A percentile compares a stretch with the other conserved stretches of the same genome.
Conservation (phyloP, 306 rosid genomes). For the Prunus padus region DNA sequence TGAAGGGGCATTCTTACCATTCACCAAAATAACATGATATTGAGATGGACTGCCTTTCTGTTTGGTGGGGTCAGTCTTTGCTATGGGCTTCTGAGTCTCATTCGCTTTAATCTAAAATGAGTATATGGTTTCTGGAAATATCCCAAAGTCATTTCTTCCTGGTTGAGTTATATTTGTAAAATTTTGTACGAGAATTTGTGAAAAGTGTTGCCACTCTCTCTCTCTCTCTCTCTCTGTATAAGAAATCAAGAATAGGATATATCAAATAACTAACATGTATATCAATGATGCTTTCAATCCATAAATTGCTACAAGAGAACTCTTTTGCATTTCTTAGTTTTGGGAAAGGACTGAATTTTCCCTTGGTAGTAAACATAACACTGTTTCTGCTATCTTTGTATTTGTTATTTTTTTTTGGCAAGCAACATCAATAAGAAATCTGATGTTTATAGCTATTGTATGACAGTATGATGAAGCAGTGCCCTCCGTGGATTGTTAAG, state of each 20-base stretch:
- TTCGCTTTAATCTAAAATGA: background rate
- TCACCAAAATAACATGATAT: constrained; percentile 30
- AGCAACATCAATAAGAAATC: background rate
- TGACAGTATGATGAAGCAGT: background rate
- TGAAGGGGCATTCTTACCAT: constrained; percentile 27
- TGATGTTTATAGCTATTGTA: background rate
- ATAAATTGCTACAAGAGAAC: background rate
- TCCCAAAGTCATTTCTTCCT: constrained; percentile 26
- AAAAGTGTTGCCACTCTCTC: constrained; percentile 21
- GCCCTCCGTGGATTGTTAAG: background rate
- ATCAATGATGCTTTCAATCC: constrained; percentile 17
- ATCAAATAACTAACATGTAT: constrained; percentile 30
- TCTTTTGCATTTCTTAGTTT: background rate
- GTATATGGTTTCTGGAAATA: constrained; percentile 11
- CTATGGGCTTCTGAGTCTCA: constrained; percentile 17
- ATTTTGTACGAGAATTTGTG: constrained; percentile 28
- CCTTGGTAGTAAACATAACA: background rate
- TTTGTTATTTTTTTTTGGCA: background rate
- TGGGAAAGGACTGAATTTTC: background rate
- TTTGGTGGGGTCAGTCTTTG: constrained; percentile 27
- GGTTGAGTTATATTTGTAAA: constrained; percentile 31
- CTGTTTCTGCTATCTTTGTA: background rate
- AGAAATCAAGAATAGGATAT: constrained; percentile 27
- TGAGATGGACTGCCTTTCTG: constrained; percentile 26
- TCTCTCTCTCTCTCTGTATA: constrained; percentile 13